A percentile compares a stretch with the other conserved stretches of the same genome.
Conservation (phyloP, 768 basidiomycete species). For the Tylopilus rubrobrunneus region DNA sequence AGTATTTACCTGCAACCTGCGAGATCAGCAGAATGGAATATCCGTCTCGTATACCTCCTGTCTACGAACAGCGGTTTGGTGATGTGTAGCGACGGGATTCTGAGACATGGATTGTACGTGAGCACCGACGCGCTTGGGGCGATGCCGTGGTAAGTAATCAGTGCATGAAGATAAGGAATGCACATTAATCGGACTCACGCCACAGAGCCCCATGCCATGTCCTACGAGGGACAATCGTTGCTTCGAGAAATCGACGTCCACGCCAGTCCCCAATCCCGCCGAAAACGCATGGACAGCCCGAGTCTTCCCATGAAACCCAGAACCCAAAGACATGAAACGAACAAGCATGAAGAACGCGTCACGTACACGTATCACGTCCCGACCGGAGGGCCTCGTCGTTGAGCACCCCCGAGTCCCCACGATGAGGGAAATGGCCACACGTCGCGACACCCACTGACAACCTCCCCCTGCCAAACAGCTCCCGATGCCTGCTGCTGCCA, state of each 20-base stretch:
- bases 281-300: conserved; percentile 6
- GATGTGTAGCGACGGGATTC: conserved; percentile 7
- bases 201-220: not conserved
- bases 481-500: too few species aligned
- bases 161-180: not conserved
- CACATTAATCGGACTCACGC: not conserved
- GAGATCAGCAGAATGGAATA: not conserved
- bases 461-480: too few species aligned
- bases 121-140: not conserved
- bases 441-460: not conserved
- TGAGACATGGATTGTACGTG: conserved; percentile 1
- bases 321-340: not conserved
- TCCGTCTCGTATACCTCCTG: not conserved
- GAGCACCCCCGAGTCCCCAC: conserved; percentile 5
- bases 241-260: conserved; percentile 8
- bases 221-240: not conserved
- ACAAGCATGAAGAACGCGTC: not conserved
- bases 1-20: not conserved
- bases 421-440: conserved; percentile 6
- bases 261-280: not conserved
- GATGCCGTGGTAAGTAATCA: not conserved
- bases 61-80: not conserved
- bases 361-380: conserved; percentile 1
- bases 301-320: conserved; percentile 1
- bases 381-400: conserved; percentile 3